Percentiles rank a stretch among this genome's conserved stretches.
These are phyloP conservation scores for Imleria badia DNA, from an alignment of 768 basidiomycete species.

Conservation along the genomic window DNA sequence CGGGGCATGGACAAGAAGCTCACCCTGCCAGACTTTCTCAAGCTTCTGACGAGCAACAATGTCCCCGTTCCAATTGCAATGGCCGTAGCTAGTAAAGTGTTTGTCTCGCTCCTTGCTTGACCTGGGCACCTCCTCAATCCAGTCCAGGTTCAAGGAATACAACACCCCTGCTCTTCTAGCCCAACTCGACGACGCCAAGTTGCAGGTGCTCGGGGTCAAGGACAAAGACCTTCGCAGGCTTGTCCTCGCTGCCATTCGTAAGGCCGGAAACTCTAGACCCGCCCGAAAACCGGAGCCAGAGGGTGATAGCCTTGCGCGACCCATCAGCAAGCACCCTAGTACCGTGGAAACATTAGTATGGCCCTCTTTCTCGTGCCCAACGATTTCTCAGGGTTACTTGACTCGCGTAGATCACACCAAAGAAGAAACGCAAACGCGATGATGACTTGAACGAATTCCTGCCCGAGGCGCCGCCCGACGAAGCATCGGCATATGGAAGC, in stretches of 20 bases:
- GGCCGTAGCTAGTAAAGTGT: conserved; percentile 70
- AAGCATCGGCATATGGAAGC: conserved; percentile 49
- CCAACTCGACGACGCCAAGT: conserved; percentile 57
- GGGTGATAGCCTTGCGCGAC: background rate
- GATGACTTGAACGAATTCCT: conserved; percentile 57
- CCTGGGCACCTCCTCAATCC: conserved; percentile 11
- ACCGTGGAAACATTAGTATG: conserved; percentile 35
- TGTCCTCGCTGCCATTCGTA: conserved; percentile 57
- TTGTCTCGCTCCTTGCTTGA: conserved; percentile 17
- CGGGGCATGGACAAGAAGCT: conserved; percentile 43
- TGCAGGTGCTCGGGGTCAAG: conserved; percentile 56
- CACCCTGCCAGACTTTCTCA: conserved; percentile 63
- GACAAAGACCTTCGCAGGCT: conserved; percentile 65
- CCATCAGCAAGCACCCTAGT: conserved; percentile 10
- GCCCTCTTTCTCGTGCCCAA: background rate
- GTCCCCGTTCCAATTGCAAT: conserved; percentile 68
- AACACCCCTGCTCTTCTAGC: conserved; percentile 60
- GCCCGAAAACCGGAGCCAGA: conserved; percentile 19
- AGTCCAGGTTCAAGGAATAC: conserved; percentile 64
- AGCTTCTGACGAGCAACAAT: conserved; percentile 57
- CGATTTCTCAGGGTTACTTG: background rate
- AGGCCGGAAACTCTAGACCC: conserved; percentile 53
- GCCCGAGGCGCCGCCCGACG: conserved; percentile 50
- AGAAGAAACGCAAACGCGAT: conserved; percentile 47
- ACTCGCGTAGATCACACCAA: conserved; percentile 43